Base-by-base conservation (phyloP, 208 protist species). In the Strigomonas galati region DNA sequence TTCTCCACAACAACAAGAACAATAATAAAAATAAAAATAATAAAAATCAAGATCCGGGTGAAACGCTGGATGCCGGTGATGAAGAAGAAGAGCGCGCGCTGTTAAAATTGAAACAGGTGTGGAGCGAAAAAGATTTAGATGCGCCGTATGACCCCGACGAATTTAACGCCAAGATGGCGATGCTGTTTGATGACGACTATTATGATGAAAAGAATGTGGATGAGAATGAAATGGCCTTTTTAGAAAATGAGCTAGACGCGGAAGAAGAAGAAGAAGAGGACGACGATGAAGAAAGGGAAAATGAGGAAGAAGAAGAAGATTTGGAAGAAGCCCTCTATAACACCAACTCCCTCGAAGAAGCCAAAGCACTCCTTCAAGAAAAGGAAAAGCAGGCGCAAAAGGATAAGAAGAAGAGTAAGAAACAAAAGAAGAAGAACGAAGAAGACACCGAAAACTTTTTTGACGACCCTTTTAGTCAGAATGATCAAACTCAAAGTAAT, bases 101-200 rank as follows among this genome's bases (percentile, higher is more conserved):
- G 65, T 52, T 55, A 30, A 83, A 84, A 31, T 67, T 92, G 21
- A 82, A 78, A 64, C 72, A 69, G 21, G 68, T 92, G 26, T 95
- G 87, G 85, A 84, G 71, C 23, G 86, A 95, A 65, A 80, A 93
- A 58, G 85, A 87, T 65, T 75, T 97, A 14, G 82, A 93, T 1
- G 84, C 84, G 32, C 85, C 89, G 19, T 97, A 89, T 66, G 86
- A 97, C 62, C 82, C 92, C 6, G 78, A 79, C 4, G 86, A 93
- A 65, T 97, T 94, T 56, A 87, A 94, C 44, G 78, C 74, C 48
- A 93, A 93, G 74, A 97, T 97, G 92, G 76, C 79, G 37, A 60
- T 78, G 65, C 65, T 97, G 30, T 95, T 97, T 71, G 66, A 91
- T 67, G 82, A 93, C 28, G 82, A 91, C 32, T 97, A 94, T 77